Evolutionary conservation across 169 alveolate species (phyloP).

Genomic region (Babesia divergens): DNA sequence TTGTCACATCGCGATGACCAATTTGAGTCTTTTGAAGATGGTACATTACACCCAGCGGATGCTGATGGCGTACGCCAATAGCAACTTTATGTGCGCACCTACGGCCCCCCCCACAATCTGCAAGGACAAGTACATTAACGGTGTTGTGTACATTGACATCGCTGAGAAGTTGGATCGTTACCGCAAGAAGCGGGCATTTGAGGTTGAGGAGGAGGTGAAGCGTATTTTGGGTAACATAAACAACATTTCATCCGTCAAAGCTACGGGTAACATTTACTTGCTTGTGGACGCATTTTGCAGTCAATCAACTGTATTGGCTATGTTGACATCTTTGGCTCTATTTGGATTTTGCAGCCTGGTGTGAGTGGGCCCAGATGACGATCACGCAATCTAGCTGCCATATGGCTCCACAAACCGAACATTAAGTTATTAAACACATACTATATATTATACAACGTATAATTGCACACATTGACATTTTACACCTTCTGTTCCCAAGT

Average conservation of each 20-base stretch:
- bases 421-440: too few species aligned
- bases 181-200: constrained; percentile 14
- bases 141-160: constrained; percentile 35
- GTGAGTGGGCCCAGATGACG: too few species aligned
- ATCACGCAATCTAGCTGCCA: too few species aligned
- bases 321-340: not conserved
- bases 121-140: constrained; percentile 31
- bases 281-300: constrained; percentile 4
- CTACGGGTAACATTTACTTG: constrained; percentile 42
- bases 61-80: constrained; percentile 45
- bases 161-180: constrained; percentile 29
- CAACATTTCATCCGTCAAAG: constrained; percentile 45
- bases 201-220: constrained; percentile 36
- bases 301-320: not conserved
- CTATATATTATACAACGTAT: too few species aligned
- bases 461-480: too few species aligned
- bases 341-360: not conserved
- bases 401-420: too few species aligned
- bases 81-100: not conserved
- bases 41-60: constrained; percentile 10
- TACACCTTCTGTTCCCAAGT: too few species aligned
- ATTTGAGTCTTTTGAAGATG: constrained; percentile 34
- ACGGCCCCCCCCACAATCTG: not conserved
- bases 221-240: constrained; percentile 31
- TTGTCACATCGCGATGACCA: constrained; percentile 14